Conservation (phyloP, 345 rosid species). For the Populus pruinosa region DNA sequence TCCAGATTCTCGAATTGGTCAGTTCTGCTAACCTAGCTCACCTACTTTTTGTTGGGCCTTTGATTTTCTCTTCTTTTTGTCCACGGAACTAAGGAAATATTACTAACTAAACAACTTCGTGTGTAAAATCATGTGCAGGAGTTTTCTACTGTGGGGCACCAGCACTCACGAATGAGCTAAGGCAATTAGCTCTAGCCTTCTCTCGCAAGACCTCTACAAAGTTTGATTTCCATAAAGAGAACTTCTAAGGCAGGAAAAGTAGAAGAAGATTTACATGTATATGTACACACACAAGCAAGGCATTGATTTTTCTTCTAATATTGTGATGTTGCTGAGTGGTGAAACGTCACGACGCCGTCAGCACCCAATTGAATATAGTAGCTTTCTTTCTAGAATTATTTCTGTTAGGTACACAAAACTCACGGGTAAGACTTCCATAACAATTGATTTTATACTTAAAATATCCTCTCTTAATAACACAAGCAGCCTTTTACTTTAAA, state of each 20-base stretch:
- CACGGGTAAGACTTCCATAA: not conserved
- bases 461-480: too few relatives aligned
- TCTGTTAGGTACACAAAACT: not conserved
- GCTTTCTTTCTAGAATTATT: not conserved
- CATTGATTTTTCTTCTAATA: not conserved
- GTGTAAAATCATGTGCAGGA: slow-evolving; percentile 42
- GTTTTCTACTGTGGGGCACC: slow-evolving; percentile 94
- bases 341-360: not conserved
- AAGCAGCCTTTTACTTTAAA: too few relatives aligned
- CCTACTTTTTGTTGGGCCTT: not conserved
- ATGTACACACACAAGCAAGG: not conserved
- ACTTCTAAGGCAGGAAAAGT: slow-evolving; percentile 39
- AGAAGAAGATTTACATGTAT: not conserved
- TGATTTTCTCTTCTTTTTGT: not conserved
- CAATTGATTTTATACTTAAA: not conserved
- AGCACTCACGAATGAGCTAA: slow-evolving; percentile 55
- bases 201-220: slow-evolving; percentile 77
- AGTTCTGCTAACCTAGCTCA: slow-evolving; percentile 17
- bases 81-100: not conserved
- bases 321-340: not conserved
- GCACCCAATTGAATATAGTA: not conserved
- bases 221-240: slow-evolving; percentile 90
- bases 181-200: slow-evolving; percentile 65
- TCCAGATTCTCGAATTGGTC: slow-evolving; percentile 59
- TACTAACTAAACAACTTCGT: not conserved